Evolutionary conservation across 192 early-diverging fungal species (phyloP), one percentile per base, ranked within the genome.

Genomic region (Jimgerdemannia flammicorona): DNA sequence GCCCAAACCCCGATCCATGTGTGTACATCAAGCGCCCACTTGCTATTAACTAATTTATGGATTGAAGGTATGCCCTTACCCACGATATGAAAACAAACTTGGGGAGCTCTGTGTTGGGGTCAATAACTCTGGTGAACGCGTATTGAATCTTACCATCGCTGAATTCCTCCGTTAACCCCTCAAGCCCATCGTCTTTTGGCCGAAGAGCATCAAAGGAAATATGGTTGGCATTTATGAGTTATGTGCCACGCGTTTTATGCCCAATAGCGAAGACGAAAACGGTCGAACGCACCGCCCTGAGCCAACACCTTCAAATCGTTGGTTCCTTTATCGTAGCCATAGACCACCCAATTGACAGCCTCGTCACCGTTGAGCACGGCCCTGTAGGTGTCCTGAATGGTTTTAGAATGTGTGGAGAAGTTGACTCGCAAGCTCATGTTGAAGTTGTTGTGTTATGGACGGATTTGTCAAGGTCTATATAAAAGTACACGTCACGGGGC

Each of bases 71-170:
- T 43, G 64, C 2, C 68, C 80, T 74, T 87, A 94, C 93, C 95
- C 95, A 98, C 18, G 90, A 94, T 74, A 98, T 93, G 70, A 98
- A 90, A 54, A 96, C 94, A 82, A 93, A 93, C 84, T 98, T 98
- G 70, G 91, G 86, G 19, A 98, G 85, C 44, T 87, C 84, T 3
- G 95, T 93, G 73, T 96, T 93, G 14, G 93, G 95, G 81, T 98
- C 97, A 54, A 83, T 80, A n/a, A 96, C 91, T 18, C 90, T 85
- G 3, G 82, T 90, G 86, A 95, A 96, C 10, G 94, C 96, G 83
- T 92, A 97, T 79, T 95, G 94, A 65, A 96, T 92, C 78, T 95
- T 95, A 64, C 91, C 89, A 73, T 95, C 95, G 67, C 90, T 86
- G 84, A 96, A 97, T 80, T 97, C 96, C 3, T 98, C 97, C n/a